Base-by-base conservation (phyloP, 2,329 filamentous ascomycete species). In the Colletotrichum cereale region DNA sequence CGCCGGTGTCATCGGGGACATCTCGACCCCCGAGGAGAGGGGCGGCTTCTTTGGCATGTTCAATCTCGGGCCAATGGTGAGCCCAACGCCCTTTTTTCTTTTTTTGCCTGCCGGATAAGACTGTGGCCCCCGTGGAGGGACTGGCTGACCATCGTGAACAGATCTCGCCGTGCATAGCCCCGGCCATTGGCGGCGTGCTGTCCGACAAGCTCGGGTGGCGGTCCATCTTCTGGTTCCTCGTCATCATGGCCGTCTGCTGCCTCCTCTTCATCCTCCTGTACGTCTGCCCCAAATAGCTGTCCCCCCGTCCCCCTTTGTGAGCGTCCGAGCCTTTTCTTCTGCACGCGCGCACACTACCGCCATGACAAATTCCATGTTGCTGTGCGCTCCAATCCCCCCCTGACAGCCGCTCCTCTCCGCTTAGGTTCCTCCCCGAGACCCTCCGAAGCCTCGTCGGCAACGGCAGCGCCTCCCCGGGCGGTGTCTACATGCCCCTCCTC, bases 201-300 rank as follows among this genome's bases (percentile, higher is more conserved):
- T 80, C 82, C 0, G 82, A 85, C 58, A 81, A 81, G 50, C 74
- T 88, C 0, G 86, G 86, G 0, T 89, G 86, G 86, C 78, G 82
- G 48, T 80, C 81, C 2, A 83, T 88, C 8, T 89, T 89, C 73
- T 88, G 86, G 85, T 86, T 88, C 68, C 79, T 89, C 5, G 78
- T 84, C 38, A 86, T 88, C 26, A 79, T 85, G 61, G 78, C 82
- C 0, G 83, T 79, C 0, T 76, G 76, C 2, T 83, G 80, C 63
- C 75, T 83, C 34, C 42, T 80, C 2, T 76, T 81, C 3, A 80
- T 83, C 44, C 63, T 81, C 3, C 50, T 77, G 66, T 70, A 38
- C 40, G 66, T 38, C 16, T 11, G 5, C 29, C 18, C 10, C 3
- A 4, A 18, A 1, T 12, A 7, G 14, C 11, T 3, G 10, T 18